Conservation (phyloP, 495 filamentous ascomycete species). For the Filosporella fistucella region DNA sequence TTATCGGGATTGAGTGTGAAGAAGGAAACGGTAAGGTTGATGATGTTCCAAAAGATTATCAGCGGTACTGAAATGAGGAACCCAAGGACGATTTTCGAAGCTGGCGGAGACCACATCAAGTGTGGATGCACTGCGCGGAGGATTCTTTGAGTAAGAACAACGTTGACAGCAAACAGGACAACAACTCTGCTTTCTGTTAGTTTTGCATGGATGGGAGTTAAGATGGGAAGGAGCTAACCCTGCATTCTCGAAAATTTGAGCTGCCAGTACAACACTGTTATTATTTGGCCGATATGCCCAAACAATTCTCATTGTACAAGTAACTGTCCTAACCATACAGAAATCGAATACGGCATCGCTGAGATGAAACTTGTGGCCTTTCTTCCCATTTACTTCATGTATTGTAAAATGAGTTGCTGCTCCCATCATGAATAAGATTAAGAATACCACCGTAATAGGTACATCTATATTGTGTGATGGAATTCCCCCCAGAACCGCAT, state of each 20-base stretch:
- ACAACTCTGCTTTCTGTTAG: conserved; percentile 72
- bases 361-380: conserved; percentile 57
- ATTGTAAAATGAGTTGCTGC: conserved; percentile 61
- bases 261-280: conserved; percentile 57
- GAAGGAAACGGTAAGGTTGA: conserved; percentile 47
- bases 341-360: conserved; percentile 63
- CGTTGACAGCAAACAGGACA: conserved; percentile 71
- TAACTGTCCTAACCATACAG: conserved; percentile 43
- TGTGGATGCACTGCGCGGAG: conserved; percentile 67
- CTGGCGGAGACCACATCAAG: conserved; percentile 58
- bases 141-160: conserved; percentile 73
- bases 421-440: conserved; percentile 54
- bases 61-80: conserved; percentile 54
- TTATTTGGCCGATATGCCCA: conserved; percentile 39
- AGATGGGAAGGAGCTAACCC: conserved; percentile 54
- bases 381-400: conserved; percentile 49
- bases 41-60: conserved; percentile 65
- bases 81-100: conserved; percentile 42
- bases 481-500: conserved; percentile 13
- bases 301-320: conserved; percentile 46
- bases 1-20: conserved; percentile 51
- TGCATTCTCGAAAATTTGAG: conserved; percentile 30
- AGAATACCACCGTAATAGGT: conserved; percentile 58
- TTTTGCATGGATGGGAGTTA: conserved; percentile 29
- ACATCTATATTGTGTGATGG: conserved; percentile 44